Base-by-base conservation (phyloP, 345 rosid species). In the Draba incana region DNA sequence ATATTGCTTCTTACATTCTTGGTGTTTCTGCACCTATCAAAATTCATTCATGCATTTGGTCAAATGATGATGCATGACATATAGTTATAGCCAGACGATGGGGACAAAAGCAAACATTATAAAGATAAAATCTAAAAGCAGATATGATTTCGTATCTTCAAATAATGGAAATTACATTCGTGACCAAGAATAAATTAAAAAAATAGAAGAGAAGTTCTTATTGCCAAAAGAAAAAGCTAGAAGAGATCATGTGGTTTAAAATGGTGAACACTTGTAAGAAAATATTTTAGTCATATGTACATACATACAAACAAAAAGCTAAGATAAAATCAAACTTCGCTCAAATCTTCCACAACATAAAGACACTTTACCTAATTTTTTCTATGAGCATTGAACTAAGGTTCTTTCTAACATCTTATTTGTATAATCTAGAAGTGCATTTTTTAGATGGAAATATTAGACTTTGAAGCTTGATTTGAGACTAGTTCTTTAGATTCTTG, bases 11-110 rank as follows among this genome's bases (percentile, higher is more conserved):
- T 23, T 11, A 33, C 16, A 3, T 39, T 57, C 5, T 11, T 57
- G 31, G 10, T 14, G n/a, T 27, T n/a, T 4, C 27, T 27, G 50
- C 28, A 25, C 23, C 24, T 8, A n/a, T 42, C 33, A 4, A 27
- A 9, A 60, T 60, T 44, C 51, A 28, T 44, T 44, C 66, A 61
- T 61, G 66, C 6, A 61, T 15, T 31, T 16, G 54, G 54, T 45
- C 42, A 46, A 56, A 46, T 48, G 56, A 68, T 6, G 10, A 55
- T 55, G 62, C 25, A 44, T 52, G 16, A 25, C 49, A 14, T 55
- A 42, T 38, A 6, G 41, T 45, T 38, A 53, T 35, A 35, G 3
- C 39, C 39, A 35, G 39, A 35, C 10, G 51, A 16, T 42, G 43
- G 3, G 12, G 46, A 45, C 16, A 47, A 6, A 46, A 15, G 2